Percentiles rank a stretch among this genome's conserved stretches.
Conservation (phyloP, 257 asterid genomes). For the Scutellaria baicalensis region DNA sequence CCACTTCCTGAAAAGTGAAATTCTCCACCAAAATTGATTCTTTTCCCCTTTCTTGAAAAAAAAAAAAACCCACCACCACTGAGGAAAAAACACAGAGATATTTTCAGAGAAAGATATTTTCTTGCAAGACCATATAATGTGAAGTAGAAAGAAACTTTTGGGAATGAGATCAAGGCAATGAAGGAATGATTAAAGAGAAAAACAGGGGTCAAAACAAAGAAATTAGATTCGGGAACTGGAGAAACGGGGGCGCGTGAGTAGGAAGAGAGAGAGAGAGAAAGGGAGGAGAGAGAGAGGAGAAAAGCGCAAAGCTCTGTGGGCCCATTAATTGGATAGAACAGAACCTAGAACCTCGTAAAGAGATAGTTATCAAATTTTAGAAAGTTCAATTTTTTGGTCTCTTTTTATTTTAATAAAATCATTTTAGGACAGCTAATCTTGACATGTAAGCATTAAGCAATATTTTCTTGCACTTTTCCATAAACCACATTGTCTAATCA, state of each 20-base stretch:
- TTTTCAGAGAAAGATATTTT: background rate
- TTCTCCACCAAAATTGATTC: constrained; percentile 10
- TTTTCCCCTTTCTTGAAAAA: constrained; percentile 1
- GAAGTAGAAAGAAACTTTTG: background rate
- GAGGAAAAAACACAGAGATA: background rate
- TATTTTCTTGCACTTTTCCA: too few relatives aligned
- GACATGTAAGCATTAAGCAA: too few relatives aligned
- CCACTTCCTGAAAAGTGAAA: constrained; percentile 14
- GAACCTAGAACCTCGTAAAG: constrained; percentile 37
- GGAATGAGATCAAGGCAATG: constrained; percentile 4
- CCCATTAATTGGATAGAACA: constrained; percentile 45
- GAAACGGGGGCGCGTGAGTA: background rate
- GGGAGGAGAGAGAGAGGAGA: background rate
- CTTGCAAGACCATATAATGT: background rate
- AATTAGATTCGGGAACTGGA: constrained; percentile 7
- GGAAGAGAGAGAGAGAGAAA: background rate
- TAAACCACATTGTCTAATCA: too few relatives aligned
- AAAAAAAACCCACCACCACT: background rate
- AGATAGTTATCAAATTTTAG: constrained; percentile 11
- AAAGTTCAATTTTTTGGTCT: background rate
- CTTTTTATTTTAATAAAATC: background rate
- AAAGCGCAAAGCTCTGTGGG: constrained; percentile 41
- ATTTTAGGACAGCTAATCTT: background rate
- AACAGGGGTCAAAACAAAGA: constrained; percentile 6
- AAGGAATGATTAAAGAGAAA: background rate